phyloP scores from a whole-genome alignment of 1,284 basidiomycete species.

The Exsudoporus floridanus region DNA sequence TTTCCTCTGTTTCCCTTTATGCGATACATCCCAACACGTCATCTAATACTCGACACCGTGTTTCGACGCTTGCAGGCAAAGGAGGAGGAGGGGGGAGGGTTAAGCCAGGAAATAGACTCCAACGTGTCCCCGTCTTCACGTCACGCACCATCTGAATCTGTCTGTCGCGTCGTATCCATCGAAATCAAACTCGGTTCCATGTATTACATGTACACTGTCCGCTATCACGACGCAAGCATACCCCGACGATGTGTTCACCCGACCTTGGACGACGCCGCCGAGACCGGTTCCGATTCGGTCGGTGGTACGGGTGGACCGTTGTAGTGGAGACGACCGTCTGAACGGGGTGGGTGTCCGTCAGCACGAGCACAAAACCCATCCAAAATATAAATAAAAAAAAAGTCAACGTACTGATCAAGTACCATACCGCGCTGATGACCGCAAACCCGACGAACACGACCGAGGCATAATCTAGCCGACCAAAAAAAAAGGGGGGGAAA shows the following conservation, averaged over 20 bases:
- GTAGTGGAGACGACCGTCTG: conserved; percentile 43
- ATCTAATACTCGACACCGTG: conserved; percentile 22
- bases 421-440: conserved; percentile 55
- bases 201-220: too few species aligned
- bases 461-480: conserved; percentile 51
- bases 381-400: not conserved
- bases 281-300: conserved; percentile 3
- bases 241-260: conserved; percentile 8
- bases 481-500: not conserved
- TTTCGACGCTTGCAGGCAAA: not conserved
- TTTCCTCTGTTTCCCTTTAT: not conserved
- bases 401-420: conserved; percentile 48
- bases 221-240: too few species aligned
- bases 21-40: conserved; percentile 8
- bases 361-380: not conserved
- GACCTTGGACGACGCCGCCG: conserved; percentile 1
- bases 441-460: conserved; percentile 63
- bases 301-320: conserved; percentile 39
- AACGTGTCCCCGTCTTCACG: too few species aligned
- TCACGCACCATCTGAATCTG: too few species aligned
- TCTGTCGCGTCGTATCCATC: too few species aligned
- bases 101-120: not conserved
- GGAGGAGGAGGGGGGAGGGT: too few species aligned
- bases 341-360: not conserved
- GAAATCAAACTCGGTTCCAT: too few species aligned